These are phyloP conservation scores for cucumber (Cucumis sativus) DNA, from an alignment of 306 rosid genomes.

Conservation along the genomic window Cucumber_9930_V3 NC_026658.2:7232001-7232500, in stretches of 20 bases:
- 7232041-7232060: background rate
- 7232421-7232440: too few species aligned
- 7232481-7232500: too few species aligned
- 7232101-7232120: background rate
- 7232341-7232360: background rate
- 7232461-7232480: too few species aligned
- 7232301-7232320: background rate
- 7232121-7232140: background rate
- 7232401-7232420: too few species aligned
- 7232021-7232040: background rate
- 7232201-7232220: background rate
- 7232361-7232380: too few species aligned
- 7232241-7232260: background rate
- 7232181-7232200: background rate
- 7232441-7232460: too few species aligned
- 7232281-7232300: background rate
- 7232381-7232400: too few species aligned
- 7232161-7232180: background rate
- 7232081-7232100: background rate
- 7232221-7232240: background rate
- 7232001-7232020: background rate
- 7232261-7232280: background rate
- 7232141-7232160: background rate
- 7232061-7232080: background rate
- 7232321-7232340: background rate